Conservation (phyloP, 2,329 filamentous ascomycete species). For the Colletotrichum paranaense region DNA sequence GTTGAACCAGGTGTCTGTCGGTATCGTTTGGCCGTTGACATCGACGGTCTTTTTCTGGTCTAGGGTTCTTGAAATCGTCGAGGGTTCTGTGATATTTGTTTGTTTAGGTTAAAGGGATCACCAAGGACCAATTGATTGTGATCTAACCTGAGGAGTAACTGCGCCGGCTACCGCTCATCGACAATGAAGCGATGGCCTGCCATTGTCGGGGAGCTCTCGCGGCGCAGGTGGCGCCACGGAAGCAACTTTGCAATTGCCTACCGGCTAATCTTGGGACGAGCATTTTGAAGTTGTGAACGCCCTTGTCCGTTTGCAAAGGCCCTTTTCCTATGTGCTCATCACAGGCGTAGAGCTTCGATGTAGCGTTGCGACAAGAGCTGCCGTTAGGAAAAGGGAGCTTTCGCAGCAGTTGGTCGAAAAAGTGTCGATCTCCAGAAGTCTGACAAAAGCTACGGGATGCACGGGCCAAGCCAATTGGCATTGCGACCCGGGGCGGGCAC, state of each 20-base stretch:
- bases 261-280: constrained; percentile 27
- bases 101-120: neutral
- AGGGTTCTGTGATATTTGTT: constrained; percentile 3
- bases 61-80: neutral
- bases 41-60: constrained; percentile 53
- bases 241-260: constrained; percentile 32
- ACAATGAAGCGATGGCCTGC: constrained; percentile 12
- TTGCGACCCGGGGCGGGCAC: neutral
- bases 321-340: constrained; percentile 5
- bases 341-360: neutral
- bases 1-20: constrained; percentile 87
- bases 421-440: neutral
- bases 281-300: constrained; percentile 4
- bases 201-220: constrained; percentile 7
- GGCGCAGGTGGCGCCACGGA: constrained; percentile 18
- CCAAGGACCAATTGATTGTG: neutral
- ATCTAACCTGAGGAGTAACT: constrained; percentile 41
- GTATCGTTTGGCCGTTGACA: constrained; percentile 73
- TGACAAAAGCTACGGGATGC: neutral
- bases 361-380: neutral
- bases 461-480: neutral
- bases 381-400: neutral
- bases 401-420: neutral
- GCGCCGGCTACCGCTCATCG: constrained; percentile 9
- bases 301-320: constrained; percentile 19